Evolutionary conservation across 345 rosid genomes (phyloP).

Genomic region (Citrus hindsii): DNA sequence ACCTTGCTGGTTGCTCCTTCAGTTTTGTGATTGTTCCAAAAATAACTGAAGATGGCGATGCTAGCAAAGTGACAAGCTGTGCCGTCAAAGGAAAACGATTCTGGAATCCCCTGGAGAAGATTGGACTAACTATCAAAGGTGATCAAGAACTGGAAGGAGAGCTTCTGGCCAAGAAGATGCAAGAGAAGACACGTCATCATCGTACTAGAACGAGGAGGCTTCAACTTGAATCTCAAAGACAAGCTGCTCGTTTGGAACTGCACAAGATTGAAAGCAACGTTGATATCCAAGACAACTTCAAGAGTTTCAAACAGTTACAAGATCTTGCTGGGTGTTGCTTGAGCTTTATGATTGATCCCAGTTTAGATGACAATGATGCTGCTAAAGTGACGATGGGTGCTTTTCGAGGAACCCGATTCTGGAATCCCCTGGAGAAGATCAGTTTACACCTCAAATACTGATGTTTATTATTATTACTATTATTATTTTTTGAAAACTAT

Average conservation of each 20-base stretch:
- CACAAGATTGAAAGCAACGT: neutral
- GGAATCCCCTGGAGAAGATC: neutral
- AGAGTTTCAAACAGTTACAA: neutral
- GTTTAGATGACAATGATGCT: neutral
- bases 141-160: too few species aligned
- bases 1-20: too few species aligned
- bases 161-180: neutral
- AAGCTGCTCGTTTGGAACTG: neutral
- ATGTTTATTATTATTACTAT: neutral
- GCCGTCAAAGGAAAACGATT: too few species aligned
- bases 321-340: neutral
- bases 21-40: too few species aligned
- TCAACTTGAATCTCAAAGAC: neutral
- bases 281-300: neutral
- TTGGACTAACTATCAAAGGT: too few species aligned
- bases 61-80: too few species aligned
- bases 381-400: neutral
- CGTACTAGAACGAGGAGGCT: neutral
- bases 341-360: neutral
- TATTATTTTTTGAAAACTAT: fast-evolving
- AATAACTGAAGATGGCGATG: too few species aligned
- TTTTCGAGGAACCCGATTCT: neutral
- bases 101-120: too few species aligned
- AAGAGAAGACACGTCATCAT: neutral
- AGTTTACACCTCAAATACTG: neutral